Evolutionary conservation across 2,329 filamentous ascomycete genomes (phyloP), one percentile per base, ranked within the genome.

Genomic region (Chaetomiaceae sp.): DNA sequence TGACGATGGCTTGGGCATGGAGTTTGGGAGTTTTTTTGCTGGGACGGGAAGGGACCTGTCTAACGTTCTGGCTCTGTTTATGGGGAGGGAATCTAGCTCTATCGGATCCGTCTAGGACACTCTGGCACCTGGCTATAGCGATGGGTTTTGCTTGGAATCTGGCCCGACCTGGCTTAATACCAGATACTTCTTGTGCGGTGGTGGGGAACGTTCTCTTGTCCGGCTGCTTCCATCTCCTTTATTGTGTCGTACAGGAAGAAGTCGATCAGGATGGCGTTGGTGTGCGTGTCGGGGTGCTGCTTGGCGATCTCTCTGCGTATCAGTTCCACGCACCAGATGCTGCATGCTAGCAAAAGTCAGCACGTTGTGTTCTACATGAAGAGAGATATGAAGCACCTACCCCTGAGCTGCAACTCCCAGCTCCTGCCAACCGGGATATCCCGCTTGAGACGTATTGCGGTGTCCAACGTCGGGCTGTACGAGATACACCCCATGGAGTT

Each of bases 201-300:
- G 69, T 96, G 90, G 5, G 89, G 88, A 54, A 89, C 79, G 35
- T 72, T 74, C 63, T 83, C 79, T 49, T 75, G 67, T 46, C 82
- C 74, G 58, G 74, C 66, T 0, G 71, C 73, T 67, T 97, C 92
- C 65, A 87, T 68, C 63, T 89, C 86, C 68, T 97, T 99, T 71
- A 93, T 90, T 16, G 86, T 83, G 70, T 99, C 93, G 65, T 99
- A 99, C 49, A 99, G 73, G 68, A 96, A 96, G 70, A 97, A 99
- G 68, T 99, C 93, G 56, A 99, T 93, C 61, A 99, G 69, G 34
- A 97, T 89, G 21, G 93, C 91, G 65, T 99, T 99, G 60, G 85
- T 69, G 46, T 80, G 74, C 1, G 83, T 77, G 9, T 85, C 82
- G 1, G 90, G 87, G 62, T 96, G 82, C 13, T 81, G 69, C 40